phyloP scores from a whole-genome alignment of 768 basidiomycete genomes.

The Xanthoconium stramineum region DNA sequence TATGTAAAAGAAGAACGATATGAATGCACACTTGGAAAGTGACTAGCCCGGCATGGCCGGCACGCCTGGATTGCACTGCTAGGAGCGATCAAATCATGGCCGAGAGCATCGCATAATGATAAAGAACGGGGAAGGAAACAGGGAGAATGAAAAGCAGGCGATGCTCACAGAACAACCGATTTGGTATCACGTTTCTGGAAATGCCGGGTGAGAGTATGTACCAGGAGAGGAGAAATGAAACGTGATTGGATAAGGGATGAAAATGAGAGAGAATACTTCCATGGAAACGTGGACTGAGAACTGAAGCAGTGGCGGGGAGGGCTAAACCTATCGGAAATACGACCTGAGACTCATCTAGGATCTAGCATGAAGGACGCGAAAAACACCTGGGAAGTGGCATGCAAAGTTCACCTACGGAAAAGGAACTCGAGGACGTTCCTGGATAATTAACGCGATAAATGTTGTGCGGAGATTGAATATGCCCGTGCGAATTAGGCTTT shows the following conservation, averaged over 20 bases:
- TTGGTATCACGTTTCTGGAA: conserved; percentile 34
- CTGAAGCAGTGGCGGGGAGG: neutral
- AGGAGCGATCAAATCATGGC: conserved; percentile 30
- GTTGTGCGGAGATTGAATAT: conserved; percentile 33
- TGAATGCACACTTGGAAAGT: conserved; percentile 21
- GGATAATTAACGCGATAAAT: conserved; percentile 27
- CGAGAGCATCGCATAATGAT: conserved; percentile 29
- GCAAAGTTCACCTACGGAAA: conserved; percentile 18
- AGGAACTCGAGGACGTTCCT: conserved; percentile 32
- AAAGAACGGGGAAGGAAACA: conserved; percentile 17
- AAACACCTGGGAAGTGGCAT: conserved; percentile 11
- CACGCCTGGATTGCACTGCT: conserved; percentile 22
- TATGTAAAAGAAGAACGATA: conserved; percentile 33
- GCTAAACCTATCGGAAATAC: too few species aligned
- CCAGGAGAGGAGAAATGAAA: conserved; percentile 18
- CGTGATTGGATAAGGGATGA: conserved; percentile 11
- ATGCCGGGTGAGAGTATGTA: conserved; percentile 16
- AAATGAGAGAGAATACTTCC: conserved; percentile 9
- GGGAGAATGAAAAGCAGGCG: conserved; percentile 27
- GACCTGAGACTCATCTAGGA: neutral
- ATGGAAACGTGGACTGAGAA: conserved; percentile 19
- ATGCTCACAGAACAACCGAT: conserved; percentile 31
- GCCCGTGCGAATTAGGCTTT: conserved; percentile 34
- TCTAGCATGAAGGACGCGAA: neutral
- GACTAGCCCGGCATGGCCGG: conserved; percentile 17